Conservation (phyloP, 176 grass and related monocot genomes). For the Bonia amplexicaulis region DNA sequence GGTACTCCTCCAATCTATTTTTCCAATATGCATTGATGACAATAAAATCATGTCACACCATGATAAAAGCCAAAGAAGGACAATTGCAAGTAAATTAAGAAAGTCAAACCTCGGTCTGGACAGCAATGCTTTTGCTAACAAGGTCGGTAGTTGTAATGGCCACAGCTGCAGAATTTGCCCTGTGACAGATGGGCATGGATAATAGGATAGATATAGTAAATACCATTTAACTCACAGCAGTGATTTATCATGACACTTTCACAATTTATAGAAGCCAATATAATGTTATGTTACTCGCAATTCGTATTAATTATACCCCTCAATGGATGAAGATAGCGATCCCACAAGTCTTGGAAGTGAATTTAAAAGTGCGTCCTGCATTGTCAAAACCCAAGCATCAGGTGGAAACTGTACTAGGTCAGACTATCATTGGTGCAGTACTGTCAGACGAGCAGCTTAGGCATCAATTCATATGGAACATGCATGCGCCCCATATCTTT, state of each 20-base stretch:
- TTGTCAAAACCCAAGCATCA: constrained; percentile 37
- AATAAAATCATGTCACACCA: constrained; percentile 5
- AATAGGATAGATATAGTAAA: background rate
- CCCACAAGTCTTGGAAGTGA: constrained; percentile 84
- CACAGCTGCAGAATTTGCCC: constrained; percentile 74
- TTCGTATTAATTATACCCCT: constrained; percentile 53
- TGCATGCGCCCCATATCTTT: background rate
- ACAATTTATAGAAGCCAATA: constrained; percentile 6
- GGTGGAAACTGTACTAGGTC: constrained; percentile 6
- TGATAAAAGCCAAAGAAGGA: background rate
- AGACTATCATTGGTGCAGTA: constrained; percentile 8
- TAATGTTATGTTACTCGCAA: constrained; percentile 2
- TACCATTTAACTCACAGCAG: background rate
- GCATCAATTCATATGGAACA: background rate
- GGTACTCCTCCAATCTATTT: constrained; percentile 81
- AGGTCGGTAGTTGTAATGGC: constrained; percentile 99
- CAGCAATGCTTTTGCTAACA: constrained; percentile 95
- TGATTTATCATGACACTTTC: constrained; percentile 10
- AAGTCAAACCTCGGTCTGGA: constrained; percentile 72
- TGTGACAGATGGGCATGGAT: constrained; percentile 16
- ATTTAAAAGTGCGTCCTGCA: constrained; percentile 86
- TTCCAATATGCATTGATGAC: constrained; percentile 23
- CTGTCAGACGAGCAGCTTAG: constrained; percentile 21
- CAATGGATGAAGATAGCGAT: constrained; percentile 62
- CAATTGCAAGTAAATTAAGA: constrained; percentile 12